Conservation (phyloP, 2,329 filamentous ascomycete species). For the Fusarium coffeatum region DNA sequence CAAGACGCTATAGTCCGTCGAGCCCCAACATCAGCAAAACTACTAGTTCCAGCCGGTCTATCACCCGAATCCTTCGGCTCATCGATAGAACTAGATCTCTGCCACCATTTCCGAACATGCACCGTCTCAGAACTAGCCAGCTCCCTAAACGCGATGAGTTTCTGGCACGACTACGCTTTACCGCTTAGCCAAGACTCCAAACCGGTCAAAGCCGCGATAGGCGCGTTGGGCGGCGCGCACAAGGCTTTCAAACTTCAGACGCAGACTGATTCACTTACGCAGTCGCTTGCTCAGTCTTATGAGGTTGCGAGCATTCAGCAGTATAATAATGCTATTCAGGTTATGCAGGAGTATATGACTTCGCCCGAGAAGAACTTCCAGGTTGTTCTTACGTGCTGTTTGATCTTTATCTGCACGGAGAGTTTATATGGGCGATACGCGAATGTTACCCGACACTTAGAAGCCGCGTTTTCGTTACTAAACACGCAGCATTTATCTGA, state of each 20-base stretch:
- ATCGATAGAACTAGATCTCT: slow-evolving; percentile 3
- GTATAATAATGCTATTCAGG: slow-evolving; percentile 14
- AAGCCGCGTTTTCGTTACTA: not conserved
- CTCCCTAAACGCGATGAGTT: not conserved
- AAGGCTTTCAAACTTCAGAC: slow-evolving; percentile 16
- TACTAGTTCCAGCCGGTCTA: slow-evolving; percentile 2
- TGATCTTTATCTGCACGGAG: slow-evolving; percentile 29
- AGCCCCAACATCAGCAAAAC: not conserved
- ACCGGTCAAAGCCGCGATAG: slow-evolving; percentile 3
- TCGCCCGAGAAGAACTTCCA: not conserved
- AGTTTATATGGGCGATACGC: not conserved
- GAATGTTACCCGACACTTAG: slow-evolving; percentile 11
- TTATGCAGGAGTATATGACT: slow-evolving; percentile 12
- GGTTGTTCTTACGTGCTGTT: slow-evolving; percentile 16
- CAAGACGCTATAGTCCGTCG: not conserved
- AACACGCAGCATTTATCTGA: not conserved
- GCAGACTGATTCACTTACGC: not conserved
- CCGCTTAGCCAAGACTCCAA: slow-evolving; percentile 8
- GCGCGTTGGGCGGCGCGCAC: slow-evolving; percentile 20
- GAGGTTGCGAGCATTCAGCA: not conserved
- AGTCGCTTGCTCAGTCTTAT: slow-evolving; percentile 5
- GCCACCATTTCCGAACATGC: slow-evolving; percentile 18
- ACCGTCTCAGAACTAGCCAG: not conserved
- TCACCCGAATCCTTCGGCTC: not conserved
- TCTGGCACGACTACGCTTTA: slow-evolving; percentile 13